Evolutionary conservation across 2,329 filamentous ascomycete genomes (phyloP), one percentile per base, ranked within the genome.

Genomic region (Scopulariopsis brevicaulis): DNA sequence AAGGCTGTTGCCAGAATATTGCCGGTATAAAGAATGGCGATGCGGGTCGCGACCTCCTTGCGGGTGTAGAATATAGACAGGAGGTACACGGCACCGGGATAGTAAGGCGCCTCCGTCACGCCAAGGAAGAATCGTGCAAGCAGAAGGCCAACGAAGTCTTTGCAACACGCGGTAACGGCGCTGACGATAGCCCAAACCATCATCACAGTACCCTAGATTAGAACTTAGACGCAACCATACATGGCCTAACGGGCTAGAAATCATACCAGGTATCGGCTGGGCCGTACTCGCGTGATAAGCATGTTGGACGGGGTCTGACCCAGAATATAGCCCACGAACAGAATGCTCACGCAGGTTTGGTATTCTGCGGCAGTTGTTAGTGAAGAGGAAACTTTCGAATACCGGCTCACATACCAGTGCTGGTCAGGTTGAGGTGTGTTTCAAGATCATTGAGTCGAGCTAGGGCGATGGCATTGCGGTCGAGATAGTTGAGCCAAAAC

Each of bases 1-100:
- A 89, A 88, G 0, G 85, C 85, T 0, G 84, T 84, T 0, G 82
- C 84, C 5, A 88, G 76, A 12, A 89, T 73, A 4, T 83, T 82
- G 0, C 84, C 86, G 0, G 82, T 82, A 58, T 78, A 73, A 0
- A 73, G 73, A 10, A 85, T 74, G 14, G 82, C 81, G 25, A 83
- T 85, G n/a, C 84, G 74, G 18, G 84, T 73, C 2, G 78, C 81
- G 0, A 86, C 70, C 64, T 86, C 85, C 63, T 81, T 81, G 24
- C 84, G 76, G 0, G 83, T 87, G 64, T 89, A 89, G 61, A 80
- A 81, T 0, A 77, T 65, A 0, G 77, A 4, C 1, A 70, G 60
- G 57, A 70, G 67, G 43, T 70, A 70, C 4, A 68, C 69, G 0
- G 71, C 71, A 6, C 71, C 71, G 0, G 71, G 71, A 20, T 73